Base-by-base conservation (phyloP, 371 early-diverging fungal genomes). In the Smittium culicis region DNA sequence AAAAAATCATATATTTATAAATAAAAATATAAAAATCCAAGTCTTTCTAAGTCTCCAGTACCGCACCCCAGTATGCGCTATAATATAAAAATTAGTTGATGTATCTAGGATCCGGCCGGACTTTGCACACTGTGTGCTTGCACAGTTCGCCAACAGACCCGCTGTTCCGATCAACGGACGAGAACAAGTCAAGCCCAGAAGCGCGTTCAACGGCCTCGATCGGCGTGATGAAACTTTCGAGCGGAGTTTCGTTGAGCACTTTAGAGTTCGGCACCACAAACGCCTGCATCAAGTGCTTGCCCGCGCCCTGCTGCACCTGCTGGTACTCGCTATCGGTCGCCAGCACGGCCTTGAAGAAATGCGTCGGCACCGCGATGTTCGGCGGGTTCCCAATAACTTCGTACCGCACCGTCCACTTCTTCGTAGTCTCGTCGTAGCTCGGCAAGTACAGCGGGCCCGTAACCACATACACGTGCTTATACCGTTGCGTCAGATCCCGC, bases 341-440 rank as follows among this genome's bases (percentile, higher is more conserved):
- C 76, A 90, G 66, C 58, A 91, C 83, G 54, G 88, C 86, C 79
- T 95, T 95, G 80, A 83, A 95, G 72, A 93, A 92, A 68, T 93
- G 94, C 2, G 94, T 94, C 1, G 96, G 94, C 0, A 95, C 96
- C 14, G 90, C 92, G 25, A 90, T 85, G 64, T 90, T 90, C 65
- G 91, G 90, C 29, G 90, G 87, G 61, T 84, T 81, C 1, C 94
- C 94, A 62, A 95, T 89, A 61, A 94, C 86, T 77, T 95, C 87
- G 70, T 93, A 92, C 63, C 86, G 86, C 35, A 93, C 88, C 66
- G 88, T 87, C 72, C 80, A 86, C 73, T 88, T 87, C 27, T 78
- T 79, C 66, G 86, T 86, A 34, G 29, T 28, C 56, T 54, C 35
- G 25, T 65, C 70, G 66, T 84, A 81, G 58, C 82, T 79, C 0